These are phyloP conservation scores for Alternaria viburni DNA, from an alignment of 2,329 filamentous ascomycete genomes.

Conservation along the genomic window DNA sequence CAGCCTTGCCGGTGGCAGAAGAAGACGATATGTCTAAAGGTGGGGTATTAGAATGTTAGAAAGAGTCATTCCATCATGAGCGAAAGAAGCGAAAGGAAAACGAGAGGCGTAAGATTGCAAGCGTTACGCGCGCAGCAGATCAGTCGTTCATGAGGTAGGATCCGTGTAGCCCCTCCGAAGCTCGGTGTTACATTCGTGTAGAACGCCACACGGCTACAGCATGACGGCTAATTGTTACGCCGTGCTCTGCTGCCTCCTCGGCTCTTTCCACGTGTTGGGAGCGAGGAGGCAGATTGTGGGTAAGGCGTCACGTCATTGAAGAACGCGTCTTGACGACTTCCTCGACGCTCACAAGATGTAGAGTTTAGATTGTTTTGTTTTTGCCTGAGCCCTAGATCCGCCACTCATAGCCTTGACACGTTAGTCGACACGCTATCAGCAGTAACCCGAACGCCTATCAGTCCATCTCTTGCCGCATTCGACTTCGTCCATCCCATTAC, in stretches of 20 bases:
- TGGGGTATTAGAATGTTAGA: slow-evolving; percentile 6
- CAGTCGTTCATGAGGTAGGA: slow-evolving; percentile 13
- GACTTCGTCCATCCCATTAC: slow-evolving; percentile 3
- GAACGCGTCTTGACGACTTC: not conserved
- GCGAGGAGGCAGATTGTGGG: not conserved
- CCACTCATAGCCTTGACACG: not conserved
- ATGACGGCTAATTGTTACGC: slow-evolving; percentile 13
- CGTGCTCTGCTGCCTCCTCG: not conserved
- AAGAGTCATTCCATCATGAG: slow-evolving; percentile 6
- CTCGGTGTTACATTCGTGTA: slow-evolving; percentile 16
- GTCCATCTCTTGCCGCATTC: slow-evolving; percentile 11
- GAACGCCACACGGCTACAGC: slow-evolving; percentile 8
- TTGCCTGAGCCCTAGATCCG: not conserved
- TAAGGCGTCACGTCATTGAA: not conserved
- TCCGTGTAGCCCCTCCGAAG: slow-evolving; percentile 22
- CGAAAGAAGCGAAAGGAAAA: not conserved
- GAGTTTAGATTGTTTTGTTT: slow-evolving; percentile 1
- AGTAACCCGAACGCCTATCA: slow-evolving; percentile 14
- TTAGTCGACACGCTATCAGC: slow-evolving; percentile 16
- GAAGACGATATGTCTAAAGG: not conserved
- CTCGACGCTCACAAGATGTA: not conserved
- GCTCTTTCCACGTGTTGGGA: not conserved
- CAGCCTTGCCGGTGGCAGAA: not conserved
- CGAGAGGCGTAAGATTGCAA: not conserved
- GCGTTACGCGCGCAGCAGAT: not conserved